Conservation (phyloP, 345 rosid species). For the Lepidium africanum region DNA sequence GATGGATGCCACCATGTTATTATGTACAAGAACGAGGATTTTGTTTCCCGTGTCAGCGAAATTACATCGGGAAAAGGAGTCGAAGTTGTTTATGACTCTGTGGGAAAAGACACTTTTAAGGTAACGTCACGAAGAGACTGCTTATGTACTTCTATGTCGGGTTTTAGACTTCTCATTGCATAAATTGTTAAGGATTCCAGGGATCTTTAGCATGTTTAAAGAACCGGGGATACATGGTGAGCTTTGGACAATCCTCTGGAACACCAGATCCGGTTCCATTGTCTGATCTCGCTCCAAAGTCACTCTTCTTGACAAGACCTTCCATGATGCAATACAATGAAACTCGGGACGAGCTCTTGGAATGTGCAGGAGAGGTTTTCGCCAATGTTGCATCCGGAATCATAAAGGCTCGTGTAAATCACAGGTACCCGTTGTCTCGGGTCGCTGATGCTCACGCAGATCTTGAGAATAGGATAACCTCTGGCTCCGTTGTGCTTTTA, state of each 20-base stretch:
- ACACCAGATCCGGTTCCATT: slow-evolving; percentile 64
- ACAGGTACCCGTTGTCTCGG: slow-evolving; percentile 61
- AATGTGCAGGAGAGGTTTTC: slow-evolving; percentile 66
- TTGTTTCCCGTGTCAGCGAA: slow-evolving; percentile 64
- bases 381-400: slow-evolving; percentile 52
- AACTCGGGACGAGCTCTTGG: slow-evolving; percentile 69
- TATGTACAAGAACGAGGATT: slow-evolving; percentile 69
- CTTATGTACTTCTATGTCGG: neutral
- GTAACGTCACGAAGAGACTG: slow-evolving; percentile 21
- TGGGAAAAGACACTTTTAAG: slow-evolving; percentile 86
- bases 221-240: slow-evolving; percentile 74
- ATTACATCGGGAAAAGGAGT: slow-evolving; percentile 81
- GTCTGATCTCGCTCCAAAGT: slow-evolving; percentile 63
- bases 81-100: slow-evolving; percentile 83
- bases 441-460: slow-evolving; percentile 75
- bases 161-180: neutral
- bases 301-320: slow-evolving; percentile 81
- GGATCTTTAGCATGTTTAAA: slow-evolving; percentile 82
- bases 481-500: slow-evolving; percentile 70
- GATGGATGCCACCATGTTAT: slow-evolving; percentile 91
- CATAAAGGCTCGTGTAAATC: slow-evolving; percentile 55
- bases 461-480: slow-evolving; percentile 61
- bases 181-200: slow-evolving; percentile 23
- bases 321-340: slow-evolving; percentile 59
- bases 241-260: slow-evolving; percentile 88